phyloP scores from a whole-genome alignment of 1,284 basidiomycete genomes.

The Trichosporon inkin region DNA sequence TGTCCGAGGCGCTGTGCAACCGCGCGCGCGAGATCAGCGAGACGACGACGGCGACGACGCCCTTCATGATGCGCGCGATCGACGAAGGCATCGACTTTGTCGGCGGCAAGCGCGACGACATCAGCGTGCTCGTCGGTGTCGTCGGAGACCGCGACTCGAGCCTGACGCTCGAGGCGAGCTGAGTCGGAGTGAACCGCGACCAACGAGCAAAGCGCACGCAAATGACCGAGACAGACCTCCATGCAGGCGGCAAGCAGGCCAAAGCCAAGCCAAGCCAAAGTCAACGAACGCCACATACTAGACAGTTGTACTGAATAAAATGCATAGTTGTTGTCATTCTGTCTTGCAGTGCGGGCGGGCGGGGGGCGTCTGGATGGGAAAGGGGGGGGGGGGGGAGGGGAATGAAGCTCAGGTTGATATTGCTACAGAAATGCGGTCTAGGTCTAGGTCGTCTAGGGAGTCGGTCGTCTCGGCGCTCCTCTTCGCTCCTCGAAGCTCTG shows the following conservation, averaged over 20 bases:
- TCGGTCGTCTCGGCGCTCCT: too few relatives aligned
- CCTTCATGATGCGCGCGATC: conserved; percentile 57
- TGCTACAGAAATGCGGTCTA: too few relatives aligned
- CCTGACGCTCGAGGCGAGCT: conserved; percentile 17
- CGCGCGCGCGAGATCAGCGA: conserved; percentile 55
- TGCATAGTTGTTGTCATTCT: conserved; percentile 23
- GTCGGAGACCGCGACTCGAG: conserved; percentile 37
- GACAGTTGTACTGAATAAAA: conserved; percentile 14
- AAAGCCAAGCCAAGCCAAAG: not conserved
- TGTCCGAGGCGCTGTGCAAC: conserved; percentile 54
- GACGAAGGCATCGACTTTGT: conserved; percentile 56
- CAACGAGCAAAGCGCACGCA: too few relatives aligned
- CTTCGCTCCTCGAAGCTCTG: too few relatives aligned
- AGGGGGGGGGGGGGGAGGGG: too few relatives aligned
- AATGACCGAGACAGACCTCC: too few relatives aligned
- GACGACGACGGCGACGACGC: conserved; percentile 53
- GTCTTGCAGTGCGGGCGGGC: not conserved
- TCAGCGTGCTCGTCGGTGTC: conserved; percentile 47
- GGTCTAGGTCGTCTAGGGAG: too few relatives aligned
- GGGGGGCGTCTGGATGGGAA: not conserved
- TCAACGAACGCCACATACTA: too few relatives aligned
- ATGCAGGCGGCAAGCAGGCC: too few relatives aligned
- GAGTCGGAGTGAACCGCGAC: not conserved
- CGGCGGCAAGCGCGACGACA: conserved; percentile 50
- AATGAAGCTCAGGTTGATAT: too few relatives aligned